A percentile compares a stretch with the other conserved stretches of the same genome.
Conservation (phyloP, 2,329 filamentous ascomycete genomes). For the Sarocladium oryzae region DNA sequence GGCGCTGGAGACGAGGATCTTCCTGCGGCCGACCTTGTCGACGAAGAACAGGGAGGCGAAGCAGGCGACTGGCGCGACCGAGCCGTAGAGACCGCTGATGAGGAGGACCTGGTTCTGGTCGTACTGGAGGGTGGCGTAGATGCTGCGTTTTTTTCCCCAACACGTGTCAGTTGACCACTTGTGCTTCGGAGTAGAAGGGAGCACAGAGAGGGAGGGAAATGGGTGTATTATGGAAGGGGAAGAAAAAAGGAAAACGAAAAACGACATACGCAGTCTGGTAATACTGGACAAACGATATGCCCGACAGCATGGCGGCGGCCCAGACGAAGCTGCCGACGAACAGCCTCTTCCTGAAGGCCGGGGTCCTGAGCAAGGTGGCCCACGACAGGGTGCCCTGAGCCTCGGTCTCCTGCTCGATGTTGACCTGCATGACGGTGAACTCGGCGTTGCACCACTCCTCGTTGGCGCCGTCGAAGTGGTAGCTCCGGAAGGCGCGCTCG, state of each 20-base stretch:
- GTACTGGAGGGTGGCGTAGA: constrained; percentile 33
- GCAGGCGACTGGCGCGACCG: constrained; percentile 30
- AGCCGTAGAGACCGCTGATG: constrained; percentile 32
- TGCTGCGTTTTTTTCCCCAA: too few relatives aligned
- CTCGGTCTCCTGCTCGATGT: constrained; percentile 27
- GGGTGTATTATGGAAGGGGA: too few relatives aligned
- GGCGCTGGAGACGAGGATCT: constrained; percentile 30
- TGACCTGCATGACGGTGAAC: constrained; percentile 25
- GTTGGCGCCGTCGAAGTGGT: constrained; percentile 28
- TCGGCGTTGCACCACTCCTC: constrained; percentile 30
- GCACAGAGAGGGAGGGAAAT: too few relatives aligned
- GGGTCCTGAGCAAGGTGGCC: constrained; percentile 25
- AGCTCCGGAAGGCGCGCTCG: constrained; percentile 25
- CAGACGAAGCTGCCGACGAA: constrained; percentile 34
- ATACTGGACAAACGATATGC: constrained; percentile 36
- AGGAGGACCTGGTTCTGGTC: constrained; percentile 29
- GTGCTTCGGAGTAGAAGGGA: too few relatives aligned
- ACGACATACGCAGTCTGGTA: constrained; percentile 27
- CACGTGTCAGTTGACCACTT: too few relatives aligned
- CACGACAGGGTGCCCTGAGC: constrained; percentile 21
- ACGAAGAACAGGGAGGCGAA: constrained; percentile 32
- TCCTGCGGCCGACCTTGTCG: constrained; percentile 28
- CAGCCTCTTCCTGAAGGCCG: constrained; percentile 28
- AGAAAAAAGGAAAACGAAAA: background rate
- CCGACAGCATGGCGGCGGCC: constrained; percentile 34